Conservation (phyloP, 2,329 filamentous ascomycete species). For the Fusarium fracticaudum region DNA sequence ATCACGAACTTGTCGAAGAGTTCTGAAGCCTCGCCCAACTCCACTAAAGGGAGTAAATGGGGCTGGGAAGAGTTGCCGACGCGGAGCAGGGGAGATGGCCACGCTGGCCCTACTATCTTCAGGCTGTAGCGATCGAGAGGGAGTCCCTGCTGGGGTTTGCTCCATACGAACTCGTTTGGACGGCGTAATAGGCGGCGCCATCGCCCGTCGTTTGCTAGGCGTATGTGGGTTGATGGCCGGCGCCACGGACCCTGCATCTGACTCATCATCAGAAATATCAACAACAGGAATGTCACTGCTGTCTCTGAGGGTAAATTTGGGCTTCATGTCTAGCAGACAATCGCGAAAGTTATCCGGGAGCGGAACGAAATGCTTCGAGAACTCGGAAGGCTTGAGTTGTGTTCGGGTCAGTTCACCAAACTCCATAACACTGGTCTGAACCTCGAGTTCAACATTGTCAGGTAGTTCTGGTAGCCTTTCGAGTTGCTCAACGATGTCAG, state of each 20-base stretch:
- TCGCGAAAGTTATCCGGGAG: slow-evolving; percentile 63
- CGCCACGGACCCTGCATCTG: slow-evolving; percentile 43
- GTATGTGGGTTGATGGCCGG: slow-evolving; percentile 35
- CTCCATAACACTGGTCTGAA: slow-evolving; percentile 66
- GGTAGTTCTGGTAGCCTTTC: slow-evolving; percentile 72
- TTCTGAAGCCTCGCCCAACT: slow-evolving; percentile 54
- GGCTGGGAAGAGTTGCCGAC: slow-evolving; percentile 39
- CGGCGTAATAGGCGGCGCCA: slow-evolving; percentile 44
- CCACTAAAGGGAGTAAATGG: slow-evolving; percentile 53
- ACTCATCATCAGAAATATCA: slow-evolving; percentile 54
- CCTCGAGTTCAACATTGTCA: slow-evolving; percentile 71
- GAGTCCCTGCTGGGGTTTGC: slow-evolving; percentile 7
- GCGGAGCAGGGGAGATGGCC: slow-evolving; percentile 16
- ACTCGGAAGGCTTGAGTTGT: slow-evolving; percentile 55
- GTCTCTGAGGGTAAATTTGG: slow-evolving; percentile 56
- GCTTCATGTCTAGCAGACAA: slow-evolving; percentile 58
- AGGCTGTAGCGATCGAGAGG: slow-evolving; percentile 48
- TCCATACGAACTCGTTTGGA: slow-evolving; percentile 48
- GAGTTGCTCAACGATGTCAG: slow-evolving; percentile 64
- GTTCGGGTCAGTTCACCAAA: slow-evolving; percentile 66
- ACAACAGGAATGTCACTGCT: slow-evolving; percentile 47
- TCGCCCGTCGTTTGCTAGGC: slow-evolving; percentile 45
- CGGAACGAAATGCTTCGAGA: slow-evolving; percentile 55
- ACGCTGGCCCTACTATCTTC: slow-evolving; percentile 48
- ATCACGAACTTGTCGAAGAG: slow-evolving; percentile 60